Evolutionary conservation across 176 grass and related monocot genomes (phyloP).

Genomic region (Canna indica): DNA sequence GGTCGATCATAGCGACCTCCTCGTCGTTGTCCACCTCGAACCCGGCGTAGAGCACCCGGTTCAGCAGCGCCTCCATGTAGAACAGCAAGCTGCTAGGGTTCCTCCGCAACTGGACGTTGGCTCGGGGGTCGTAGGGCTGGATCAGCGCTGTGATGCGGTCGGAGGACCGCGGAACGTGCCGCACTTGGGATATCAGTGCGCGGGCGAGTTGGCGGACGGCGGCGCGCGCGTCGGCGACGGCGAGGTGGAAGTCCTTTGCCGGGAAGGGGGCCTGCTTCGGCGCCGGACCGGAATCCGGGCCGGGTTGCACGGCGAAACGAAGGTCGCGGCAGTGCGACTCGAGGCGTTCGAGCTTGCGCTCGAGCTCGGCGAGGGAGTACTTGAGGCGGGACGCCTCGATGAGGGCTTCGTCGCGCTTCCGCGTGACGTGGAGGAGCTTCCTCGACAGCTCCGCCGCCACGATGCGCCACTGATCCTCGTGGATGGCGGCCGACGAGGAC

Average conservation of each 20-base stretch:
- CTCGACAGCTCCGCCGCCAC: conserved; percentile 58
- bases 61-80: conserved; percentile 65
- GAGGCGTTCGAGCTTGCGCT: conserved; percentile 57
- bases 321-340: conserved; percentile 34
- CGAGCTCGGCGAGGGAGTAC: conserved; percentile 65
- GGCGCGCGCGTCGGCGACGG: conserved; percentile 46
- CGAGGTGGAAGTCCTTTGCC: conserved; percentile 38
- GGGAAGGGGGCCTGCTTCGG: conserved; percentile 16
- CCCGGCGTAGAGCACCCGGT: conserved; percentile 55
- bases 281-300: neutral
- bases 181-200: conserved; percentile 55
- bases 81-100: conserved; percentile 28
- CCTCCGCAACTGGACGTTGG: conserved; percentile 1
- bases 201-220: conserved; percentile 62
- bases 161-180: neutral
- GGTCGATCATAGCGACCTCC: conserved; percentile 45
- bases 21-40: conserved; percentile 54
- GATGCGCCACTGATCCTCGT: conserved; percentile 59
- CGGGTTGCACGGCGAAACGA: neutral
- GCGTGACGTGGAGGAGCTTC: conserved; percentile 60
- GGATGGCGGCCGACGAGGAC: conserved; percentile 12
- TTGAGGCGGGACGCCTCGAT: conserved; percentile 60
- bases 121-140: conserved; percentile 2
- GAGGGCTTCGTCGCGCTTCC: conserved; percentile 73
- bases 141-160: conserved; percentile 1